Percentiles rank a stretch among this genome's conserved stretches.
Conservation (phyloP, 306 rosid genomes). For the Cucurbita ficifolia region DNA sequence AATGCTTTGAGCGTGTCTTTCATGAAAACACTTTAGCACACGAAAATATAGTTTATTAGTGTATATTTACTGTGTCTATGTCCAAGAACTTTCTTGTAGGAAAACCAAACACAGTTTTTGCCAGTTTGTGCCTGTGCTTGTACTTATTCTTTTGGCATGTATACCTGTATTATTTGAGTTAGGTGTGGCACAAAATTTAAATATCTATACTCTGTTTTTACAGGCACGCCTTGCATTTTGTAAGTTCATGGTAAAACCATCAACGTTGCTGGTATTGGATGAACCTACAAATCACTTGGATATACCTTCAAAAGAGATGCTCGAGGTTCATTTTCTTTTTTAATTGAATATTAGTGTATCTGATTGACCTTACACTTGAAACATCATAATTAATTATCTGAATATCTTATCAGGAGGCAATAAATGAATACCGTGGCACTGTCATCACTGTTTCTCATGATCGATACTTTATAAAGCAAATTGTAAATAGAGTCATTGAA, state of each 20-base stretch:
- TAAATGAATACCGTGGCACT: conserved; percentile 67
- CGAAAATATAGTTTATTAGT: no score
- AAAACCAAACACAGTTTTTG: no score
- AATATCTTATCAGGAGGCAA: conserved; percentile 64
- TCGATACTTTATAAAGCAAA: conserved; percentile 85
- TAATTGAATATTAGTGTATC: not conserved
- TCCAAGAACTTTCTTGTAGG: no score
- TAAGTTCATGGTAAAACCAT: conserved; percentile 95
- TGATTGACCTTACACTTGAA: not conserved
- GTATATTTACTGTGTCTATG: no score
- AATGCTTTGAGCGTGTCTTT: no score
- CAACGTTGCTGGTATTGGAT: conserved; percentile 73
- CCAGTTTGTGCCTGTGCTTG: no score
- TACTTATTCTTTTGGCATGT: not conserved
- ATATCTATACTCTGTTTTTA: conserved; percentile 16
- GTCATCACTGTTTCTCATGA: conserved; percentile 93
- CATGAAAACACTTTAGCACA: no score
- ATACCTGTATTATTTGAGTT: not conserved
- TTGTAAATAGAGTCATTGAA: conserved; percentile 88
- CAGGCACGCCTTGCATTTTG: conserved; percentile 95
- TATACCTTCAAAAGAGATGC: conserved; percentile 98
- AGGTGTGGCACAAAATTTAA: conserved; percentile 4
- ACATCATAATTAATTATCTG: not conserved
- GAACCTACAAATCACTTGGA: conserved; percentile 99
- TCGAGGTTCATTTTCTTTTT: conserved; percentile 43